Evolutionary conservation across 2,329 filamentous ascomycete genomes (phyloP), one percentile per base, ranked within the genome.

Genomic region (Aspergillus aculeatinus): DNA sequence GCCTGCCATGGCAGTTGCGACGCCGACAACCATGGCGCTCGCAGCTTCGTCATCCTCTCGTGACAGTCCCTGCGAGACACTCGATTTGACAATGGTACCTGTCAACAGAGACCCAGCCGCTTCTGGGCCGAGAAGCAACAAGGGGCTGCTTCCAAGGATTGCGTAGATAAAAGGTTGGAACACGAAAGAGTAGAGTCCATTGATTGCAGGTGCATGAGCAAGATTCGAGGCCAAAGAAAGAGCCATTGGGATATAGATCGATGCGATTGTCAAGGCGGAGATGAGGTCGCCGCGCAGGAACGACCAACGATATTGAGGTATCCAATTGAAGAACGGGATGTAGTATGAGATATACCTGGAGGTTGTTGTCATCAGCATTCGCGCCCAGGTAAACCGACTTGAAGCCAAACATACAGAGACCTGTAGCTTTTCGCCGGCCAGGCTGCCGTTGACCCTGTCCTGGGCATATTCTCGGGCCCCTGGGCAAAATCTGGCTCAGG

Each of bases 231-330:
- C 92, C 65, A 96, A 89, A 0, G 95, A 98, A 14, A 99, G 84
- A 0, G 92, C 90, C 93, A 99, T 97, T 55, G 95, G 95, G 42
- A 99, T 89, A 75, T 99, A 99, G 79, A 99, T 95, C 27, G 93
- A 96, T n/a, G 94, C 91, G 80, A 99, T 89, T n/a, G 95, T 98
- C 63, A 98, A 75, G 52, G 94, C 93, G 9, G 94, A 89, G 14
- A 96, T 82, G 19, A 98, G 79, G 75, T 99, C 95, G 51, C 95
- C 95, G 67, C 89, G 86, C 51, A 98, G 76, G 76, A 91, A 96
- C 3, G 86, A 85, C 83, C 87, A 88, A 67, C 85, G 87, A 77
- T 99, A 99, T 77, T 96, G 91, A 55, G 82, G 83, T 63, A 96
- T 89, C 95, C 95, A 99, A 65, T 89, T 92, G 65, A 96, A 80